Evolutionary conservation across 2,329 filamentous ascomycete genomes (phyloP).

Genomic region (Xylaria polymorpha): DNA sequence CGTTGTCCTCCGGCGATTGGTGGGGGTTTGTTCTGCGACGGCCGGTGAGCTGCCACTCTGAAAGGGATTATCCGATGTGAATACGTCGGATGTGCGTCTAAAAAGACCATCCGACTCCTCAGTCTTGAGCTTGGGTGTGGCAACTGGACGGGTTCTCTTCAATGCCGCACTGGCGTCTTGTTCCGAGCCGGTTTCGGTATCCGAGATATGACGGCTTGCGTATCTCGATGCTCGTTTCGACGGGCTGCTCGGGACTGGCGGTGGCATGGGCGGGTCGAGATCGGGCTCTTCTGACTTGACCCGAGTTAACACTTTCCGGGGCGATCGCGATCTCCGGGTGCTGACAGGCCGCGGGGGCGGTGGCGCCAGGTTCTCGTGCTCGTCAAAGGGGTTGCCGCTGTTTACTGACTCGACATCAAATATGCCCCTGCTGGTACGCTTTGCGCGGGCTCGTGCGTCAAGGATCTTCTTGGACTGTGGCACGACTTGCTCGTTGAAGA

Average conservation of each 20-base stretch:
- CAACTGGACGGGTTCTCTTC: constrained; percentile 51
- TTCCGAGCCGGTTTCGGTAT: constrained; percentile 62
- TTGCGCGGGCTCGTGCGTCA: constrained; percentile 78
- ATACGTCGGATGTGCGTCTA: constrained; percentile 65
- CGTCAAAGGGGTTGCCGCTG: constrained; percentile 67
- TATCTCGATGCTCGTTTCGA: constrained; percentile 67
- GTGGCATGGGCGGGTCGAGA: constrained; percentile 48
- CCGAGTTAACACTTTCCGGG: constrained; percentile 64
- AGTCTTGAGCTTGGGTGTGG: constrained; percentile 63
- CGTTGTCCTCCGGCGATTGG: constrained; percentile 62
- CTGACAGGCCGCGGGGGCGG: constrained; percentile 57
- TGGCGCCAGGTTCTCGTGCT: constrained; percentile 66
- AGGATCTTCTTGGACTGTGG: constrained; percentile 83
- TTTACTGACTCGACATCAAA: constrained; percentile 74
- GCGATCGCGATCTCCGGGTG: constrained; percentile 65
- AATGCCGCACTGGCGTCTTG: constrained; percentile 51
- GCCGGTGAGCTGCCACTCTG: constrained; percentile 81
- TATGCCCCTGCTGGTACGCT: constrained; percentile 89
- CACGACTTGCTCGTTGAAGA: constrained; percentile 82
- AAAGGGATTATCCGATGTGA: constrained; percentile 92
- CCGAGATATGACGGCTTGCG: constrained; percentile 66
- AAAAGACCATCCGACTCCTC: constrained; percentile 64
- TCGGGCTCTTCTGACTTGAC: constrained; percentile 66
- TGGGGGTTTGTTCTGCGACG: constrained; percentile 60
- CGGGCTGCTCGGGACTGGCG: constrained; percentile 57